Evolutionary conservation across 805 yeast genomes (phyloP).

Genomic region (Maudiozyma pseudohumilis): DNA sequence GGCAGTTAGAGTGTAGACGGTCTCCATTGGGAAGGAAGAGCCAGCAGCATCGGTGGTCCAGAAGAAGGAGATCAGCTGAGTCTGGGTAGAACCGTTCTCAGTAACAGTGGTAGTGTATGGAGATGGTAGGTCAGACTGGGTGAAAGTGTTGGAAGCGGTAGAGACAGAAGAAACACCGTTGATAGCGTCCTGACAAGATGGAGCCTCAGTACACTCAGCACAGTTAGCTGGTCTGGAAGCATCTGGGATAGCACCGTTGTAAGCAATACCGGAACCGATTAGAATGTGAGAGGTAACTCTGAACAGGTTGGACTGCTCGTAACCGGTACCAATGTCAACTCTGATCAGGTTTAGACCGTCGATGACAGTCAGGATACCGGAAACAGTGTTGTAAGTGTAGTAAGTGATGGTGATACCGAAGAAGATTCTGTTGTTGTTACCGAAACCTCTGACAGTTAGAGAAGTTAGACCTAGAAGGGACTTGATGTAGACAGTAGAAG

Average conservation of each 20-base stretch:
- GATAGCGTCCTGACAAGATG: slow-evolving; percentile 1
- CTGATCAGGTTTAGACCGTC: not conserved
- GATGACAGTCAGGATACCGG: slow-evolving; percentile 8
- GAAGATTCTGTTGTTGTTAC: slow-evolving; percentile 4
- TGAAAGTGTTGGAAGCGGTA: slow-evolving; percentile 2
- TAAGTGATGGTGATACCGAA: slow-evolving; percentile 1
- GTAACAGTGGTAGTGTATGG: slow-evolving; percentile 6
- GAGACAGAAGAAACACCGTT: not conserved
- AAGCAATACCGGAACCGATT: slow-evolving; percentile 2
- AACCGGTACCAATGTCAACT: slow-evolving; percentile 8
- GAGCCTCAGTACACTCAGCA: slow-evolving; percentile 3
- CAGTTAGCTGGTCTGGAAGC: slow-evolving; percentile 3
- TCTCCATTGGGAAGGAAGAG: slow-evolving; percentile 1
- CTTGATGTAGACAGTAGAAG: slow-evolving; percentile 2
- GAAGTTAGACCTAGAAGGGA: slow-evolving; percentile 3
- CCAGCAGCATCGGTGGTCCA: slow-evolving; percentile 2
- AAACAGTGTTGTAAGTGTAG: slow-evolving; percentile 4
- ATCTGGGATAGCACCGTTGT: slow-evolving; percentile 1
- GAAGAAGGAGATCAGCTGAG: slow-evolving; percentile 3
- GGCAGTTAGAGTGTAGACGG: slow-evolving; percentile 2
- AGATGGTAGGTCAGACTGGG: slow-evolving; percentile 1
- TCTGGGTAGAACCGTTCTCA: not conserved
- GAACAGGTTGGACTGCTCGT: slow-evolving; percentile 1
- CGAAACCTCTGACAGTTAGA: slow-evolving; percentile 5
- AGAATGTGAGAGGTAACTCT: not conserved